phyloP scores from a whole-genome alignment of 2,329 filamentous ascomycete genomes.

The Hypoxylon sp. region DNA sequence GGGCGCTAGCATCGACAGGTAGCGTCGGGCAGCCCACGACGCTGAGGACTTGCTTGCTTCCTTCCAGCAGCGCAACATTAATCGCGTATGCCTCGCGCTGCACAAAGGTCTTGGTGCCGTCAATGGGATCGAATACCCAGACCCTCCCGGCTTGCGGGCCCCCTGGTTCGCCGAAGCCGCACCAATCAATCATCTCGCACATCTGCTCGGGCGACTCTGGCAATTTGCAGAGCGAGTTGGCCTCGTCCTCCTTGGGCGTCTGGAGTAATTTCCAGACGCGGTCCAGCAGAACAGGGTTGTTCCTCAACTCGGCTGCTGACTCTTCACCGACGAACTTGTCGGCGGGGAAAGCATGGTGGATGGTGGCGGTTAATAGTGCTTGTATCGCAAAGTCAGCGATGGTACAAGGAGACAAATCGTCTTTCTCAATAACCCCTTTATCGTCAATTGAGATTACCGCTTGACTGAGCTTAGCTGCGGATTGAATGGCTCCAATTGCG shows the following conservation, averaged over 20 bases:
- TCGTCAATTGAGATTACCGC: slow-evolving; percentile 63
- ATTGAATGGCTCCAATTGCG: slow-evolving; percentile 53
- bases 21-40: slow-evolving; percentile 66
- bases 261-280: slow-evolving; percentile 65
- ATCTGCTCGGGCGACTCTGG: slow-evolving; percentile 62
- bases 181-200: slow-evolving; percentile 69
- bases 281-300: slow-evolving; percentile 59
- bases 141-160: slow-evolving; percentile 57
- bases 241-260: slow-evolving; percentile 49
- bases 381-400: slow-evolving; percentile 73
- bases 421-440: slow-evolving; percentile 67
- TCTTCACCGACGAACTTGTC: slow-evolving; percentile 71
- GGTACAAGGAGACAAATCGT: slow-evolving; percentile 71
- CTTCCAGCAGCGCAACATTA: slow-evolving; percentile 68
- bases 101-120: slow-evolving; percentile 72
- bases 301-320: slow-evolving; percentile 63
- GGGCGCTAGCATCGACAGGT: slow-evolving; percentile 57
- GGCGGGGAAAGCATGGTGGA: slow-evolving; percentile 65
- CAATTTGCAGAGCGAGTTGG: slow-evolving; percentile 50
- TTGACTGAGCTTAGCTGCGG: slow-evolving; percentile 65
- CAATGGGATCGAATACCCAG: slow-evolving; percentile 74
- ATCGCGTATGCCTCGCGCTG: slow-evolving; percentile 69
- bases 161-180: slow-evolving; percentile 60
- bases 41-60: slow-evolving; percentile 65
- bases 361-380: slow-evolving; percentile 66